Percentiles rank a stretch among this genome's conserved stretches.
Conservation (phyloP, 2,329 filamentous ascomycete species). For the Ceratocystis cubensis region DNA sequence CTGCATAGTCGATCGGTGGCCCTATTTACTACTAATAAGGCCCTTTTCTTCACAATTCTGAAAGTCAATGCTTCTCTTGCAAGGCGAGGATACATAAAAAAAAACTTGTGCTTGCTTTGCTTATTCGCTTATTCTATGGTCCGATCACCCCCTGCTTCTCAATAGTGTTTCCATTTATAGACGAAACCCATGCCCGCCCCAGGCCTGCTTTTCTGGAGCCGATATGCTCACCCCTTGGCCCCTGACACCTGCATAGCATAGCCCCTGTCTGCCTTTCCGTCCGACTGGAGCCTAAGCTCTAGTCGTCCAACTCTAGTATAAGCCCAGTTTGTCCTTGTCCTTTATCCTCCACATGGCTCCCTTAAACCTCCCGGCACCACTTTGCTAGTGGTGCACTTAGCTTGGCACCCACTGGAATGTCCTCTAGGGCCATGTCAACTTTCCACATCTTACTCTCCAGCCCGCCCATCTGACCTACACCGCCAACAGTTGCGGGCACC, state of each 20-base stretch:
- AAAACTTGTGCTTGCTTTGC: neutral
- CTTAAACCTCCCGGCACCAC: constrained; percentile 61
- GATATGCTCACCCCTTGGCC: neutral
- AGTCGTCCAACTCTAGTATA: no score
- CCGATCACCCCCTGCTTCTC: neutral
- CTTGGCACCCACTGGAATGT: constrained; percentile 54
- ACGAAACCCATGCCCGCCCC: neutral
- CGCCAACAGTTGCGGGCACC: constrained; percentile 51
- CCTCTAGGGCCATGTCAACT: constrained; percentile 64
- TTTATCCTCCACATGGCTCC: neutral
- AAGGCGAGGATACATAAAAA: neutral
- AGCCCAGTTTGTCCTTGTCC: neutral
- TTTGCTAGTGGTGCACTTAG: constrained; percentile 48
- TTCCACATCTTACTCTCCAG: constrained; percentile 58
- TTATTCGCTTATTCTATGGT: neutral
- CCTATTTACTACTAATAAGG: no score
- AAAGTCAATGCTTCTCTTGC: neutral
- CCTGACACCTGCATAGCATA: neutral
- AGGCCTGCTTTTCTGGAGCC: neutral
- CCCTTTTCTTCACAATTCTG: no score
- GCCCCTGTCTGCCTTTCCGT: neutral
- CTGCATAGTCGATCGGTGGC: neutral
- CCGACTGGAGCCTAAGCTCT: no score
- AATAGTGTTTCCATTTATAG: neutral
- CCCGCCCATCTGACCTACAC: constrained; percentile 28